Evolutionary conservation across 768 basidiomycete genomes (phyloP).

Genomic region (Chalciporus sphaerocephalus): DNA sequence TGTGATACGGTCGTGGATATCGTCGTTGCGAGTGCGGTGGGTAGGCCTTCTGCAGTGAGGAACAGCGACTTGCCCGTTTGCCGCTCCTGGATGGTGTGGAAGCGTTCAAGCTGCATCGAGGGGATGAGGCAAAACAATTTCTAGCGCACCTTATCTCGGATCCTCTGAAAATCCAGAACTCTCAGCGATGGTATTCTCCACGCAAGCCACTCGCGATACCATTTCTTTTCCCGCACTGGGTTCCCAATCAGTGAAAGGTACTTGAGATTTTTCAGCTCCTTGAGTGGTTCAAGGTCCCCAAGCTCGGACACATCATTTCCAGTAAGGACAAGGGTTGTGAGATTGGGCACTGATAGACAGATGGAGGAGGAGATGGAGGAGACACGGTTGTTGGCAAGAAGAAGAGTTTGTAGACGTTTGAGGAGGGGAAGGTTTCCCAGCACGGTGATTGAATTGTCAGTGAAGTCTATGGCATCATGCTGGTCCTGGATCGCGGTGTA

Average conservation of each 20-base stretch:
- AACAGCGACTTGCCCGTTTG: constrained; percentile 69
- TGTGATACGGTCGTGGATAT: constrained; percentile 71
- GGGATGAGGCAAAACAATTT: constrained; percentile 22
- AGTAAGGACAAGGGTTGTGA: constrained; percentile 76
- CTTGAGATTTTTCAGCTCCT: constrained; percentile 67
- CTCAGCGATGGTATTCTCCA: constrained; percentile 83
- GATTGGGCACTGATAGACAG: constrained; percentile 78
- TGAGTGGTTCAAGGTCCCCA: constrained; percentile 81
- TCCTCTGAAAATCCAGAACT: constrained; percentile 93
- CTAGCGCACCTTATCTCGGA: constrained; percentile 85
- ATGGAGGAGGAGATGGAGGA: constrained; percentile 77
- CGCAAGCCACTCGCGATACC: constrained; percentile 95
- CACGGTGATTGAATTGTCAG: constrained; percentile 80
- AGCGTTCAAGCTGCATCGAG: constrained; percentile 27
- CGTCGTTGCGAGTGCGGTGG: constrained; percentile 75
- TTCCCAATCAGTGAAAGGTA: constrained; percentile 77
- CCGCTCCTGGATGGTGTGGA: constrained; percentile 59
- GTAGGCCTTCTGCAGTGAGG: constrained; percentile 72
- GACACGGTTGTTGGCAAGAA: constrained; percentile 89
- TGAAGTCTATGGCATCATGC: constrained; percentile 90
- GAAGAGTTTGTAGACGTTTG: constrained; percentile 76
- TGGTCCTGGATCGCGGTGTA: constrained; percentile 57
- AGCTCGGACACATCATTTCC: constrained; percentile 78
- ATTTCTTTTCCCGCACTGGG: constrained; percentile 86
- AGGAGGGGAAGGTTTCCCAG: constrained; percentile 86